Evolutionary conservation across 2,329 filamentous ascomycete genomes (phyloP).

Genomic region (Paecilomyces formosus): DNA sequence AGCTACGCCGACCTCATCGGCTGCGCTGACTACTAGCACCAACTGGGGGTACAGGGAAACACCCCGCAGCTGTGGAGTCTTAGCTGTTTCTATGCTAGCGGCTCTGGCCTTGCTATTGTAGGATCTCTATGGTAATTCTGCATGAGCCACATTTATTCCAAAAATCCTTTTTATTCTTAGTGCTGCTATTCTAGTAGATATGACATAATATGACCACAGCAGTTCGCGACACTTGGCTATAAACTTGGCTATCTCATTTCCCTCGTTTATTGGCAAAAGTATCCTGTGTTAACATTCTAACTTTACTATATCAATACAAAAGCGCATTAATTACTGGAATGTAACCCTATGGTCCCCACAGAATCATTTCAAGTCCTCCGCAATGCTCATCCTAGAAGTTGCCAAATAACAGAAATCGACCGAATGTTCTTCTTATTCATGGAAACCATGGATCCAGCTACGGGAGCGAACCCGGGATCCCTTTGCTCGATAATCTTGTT

Average conservation of each 20-base stretch:
- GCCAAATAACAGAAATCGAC: neutral
- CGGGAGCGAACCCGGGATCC: neutral
- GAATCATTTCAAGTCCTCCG: neutral
- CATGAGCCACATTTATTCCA: neutral
- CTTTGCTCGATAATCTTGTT: neutral
- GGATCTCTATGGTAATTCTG: neutral
- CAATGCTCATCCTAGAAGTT: neutral
- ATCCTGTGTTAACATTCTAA: neutral
- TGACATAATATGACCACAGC: neutral
- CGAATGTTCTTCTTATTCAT: neutral
- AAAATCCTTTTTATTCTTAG: neutral
- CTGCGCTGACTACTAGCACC: neutral
- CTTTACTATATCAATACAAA: neutral
- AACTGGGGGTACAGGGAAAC: neutral
- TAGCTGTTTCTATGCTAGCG: neutral
- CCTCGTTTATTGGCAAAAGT: neutral
- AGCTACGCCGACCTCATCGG: neutral
- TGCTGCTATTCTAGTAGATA: no score
- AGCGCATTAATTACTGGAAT: neutral
- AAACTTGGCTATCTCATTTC: no score
- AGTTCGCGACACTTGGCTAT: neutral
- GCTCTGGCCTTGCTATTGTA: neutral
- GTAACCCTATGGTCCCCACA: neutral
- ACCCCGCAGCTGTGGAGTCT: neutral
- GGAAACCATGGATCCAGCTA: neutral